These are phyloP conservation scores for Jackrogersella multiformis DNA, from an alignment of 495 filamentous ascomycete species.

Conservation along the genomic window DNA sequence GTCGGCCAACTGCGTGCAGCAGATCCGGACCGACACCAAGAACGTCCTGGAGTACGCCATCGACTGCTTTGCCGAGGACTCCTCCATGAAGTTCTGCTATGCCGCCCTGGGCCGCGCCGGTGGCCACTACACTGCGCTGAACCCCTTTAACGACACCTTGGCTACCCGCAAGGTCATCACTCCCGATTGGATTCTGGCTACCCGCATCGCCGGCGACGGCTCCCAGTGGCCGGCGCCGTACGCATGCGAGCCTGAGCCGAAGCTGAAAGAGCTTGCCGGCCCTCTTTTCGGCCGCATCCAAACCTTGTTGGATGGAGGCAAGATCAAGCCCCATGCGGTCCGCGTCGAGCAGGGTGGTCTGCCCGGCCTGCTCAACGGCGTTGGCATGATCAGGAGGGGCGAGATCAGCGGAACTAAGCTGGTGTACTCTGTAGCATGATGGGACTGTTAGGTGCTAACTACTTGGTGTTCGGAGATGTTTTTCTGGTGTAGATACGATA, in stretches of 20 bases:
- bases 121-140: constrained; percentile 39
- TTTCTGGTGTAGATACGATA: neutral
- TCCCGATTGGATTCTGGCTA: constrained; percentile 23
- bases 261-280: constrained; percentile 52
- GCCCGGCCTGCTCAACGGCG: constrained; percentile 61
- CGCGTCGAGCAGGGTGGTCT: constrained; percentile 58
- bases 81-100: constrained; percentile 34
- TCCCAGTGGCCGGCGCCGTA: neutral
- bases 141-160: constrained; percentile 21
- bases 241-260: constrained; percentile 10
- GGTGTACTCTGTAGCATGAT: constrained; percentile 46
- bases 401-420: constrained; percentile 66
- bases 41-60: constrained; percentile 50
- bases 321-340: constrained; percentile 61
- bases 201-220: constrained; percentile 12
- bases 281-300: constrained; percentile 52
- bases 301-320: constrained; percentile 57
- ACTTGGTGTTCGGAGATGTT: constrained; percentile 5
- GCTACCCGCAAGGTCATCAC: constrained; percentile 24
- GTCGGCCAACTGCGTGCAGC: constrained; percentile 49
- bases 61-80: constrained; percentile 52
- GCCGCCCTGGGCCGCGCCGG: constrained; percentile 36
- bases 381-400: constrained; percentile 62
- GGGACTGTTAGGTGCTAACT: neutral
- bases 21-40: constrained; percentile 53